A percentile compares a stretch with the other conserved stretches of the same genome.
phyloP scores from a whole-genome alignment of 192 early-diverging fungal species.

The Phlyctochytrium bullatum region DNA sequence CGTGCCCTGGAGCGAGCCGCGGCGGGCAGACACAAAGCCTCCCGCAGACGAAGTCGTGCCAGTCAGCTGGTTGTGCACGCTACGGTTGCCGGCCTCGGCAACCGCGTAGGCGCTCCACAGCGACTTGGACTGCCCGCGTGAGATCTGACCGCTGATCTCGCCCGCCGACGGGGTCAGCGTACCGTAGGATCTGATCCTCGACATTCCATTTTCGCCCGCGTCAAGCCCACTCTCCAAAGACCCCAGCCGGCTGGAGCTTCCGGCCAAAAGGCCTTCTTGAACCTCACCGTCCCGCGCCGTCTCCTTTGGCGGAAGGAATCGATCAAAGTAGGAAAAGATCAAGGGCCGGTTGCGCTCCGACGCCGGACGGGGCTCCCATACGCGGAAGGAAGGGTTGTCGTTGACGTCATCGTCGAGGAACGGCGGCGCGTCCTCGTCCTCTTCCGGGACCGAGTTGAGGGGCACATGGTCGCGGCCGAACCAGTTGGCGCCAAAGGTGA shows the following conservation, averaged over 20 bases:
- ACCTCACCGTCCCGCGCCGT: background rate
- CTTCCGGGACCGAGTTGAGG: no score
- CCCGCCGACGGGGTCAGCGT: background rate
- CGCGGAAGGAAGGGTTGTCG: background rate
- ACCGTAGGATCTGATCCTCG: background rate
- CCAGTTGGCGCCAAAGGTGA: background rate
- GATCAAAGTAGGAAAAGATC: background rate
- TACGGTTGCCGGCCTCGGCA: background rate
- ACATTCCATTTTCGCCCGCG: background rate
- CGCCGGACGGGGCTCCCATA: background rate
- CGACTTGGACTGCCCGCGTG: background rate
- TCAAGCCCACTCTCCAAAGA: background rate
- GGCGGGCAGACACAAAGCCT: no score
- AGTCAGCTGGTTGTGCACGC: background rate
- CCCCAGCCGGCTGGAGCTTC: background rate
- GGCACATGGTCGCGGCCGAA: background rate
- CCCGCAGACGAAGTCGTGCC: no score
- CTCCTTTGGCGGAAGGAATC: background rate
- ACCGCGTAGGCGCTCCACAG: background rate
- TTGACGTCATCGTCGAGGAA: background rate
- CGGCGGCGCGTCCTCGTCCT: background rate
- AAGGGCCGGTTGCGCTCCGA: background rate
- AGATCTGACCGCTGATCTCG: background rate
- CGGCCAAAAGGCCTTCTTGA: background rate
- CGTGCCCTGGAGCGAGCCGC: background rate